Percentiles rank a stretch among this genome's conserved stretches.
Conservation (phyloP, 2,329 filamentous ascomycete genomes). For the Nothomitra cinnamomea region DNA sequence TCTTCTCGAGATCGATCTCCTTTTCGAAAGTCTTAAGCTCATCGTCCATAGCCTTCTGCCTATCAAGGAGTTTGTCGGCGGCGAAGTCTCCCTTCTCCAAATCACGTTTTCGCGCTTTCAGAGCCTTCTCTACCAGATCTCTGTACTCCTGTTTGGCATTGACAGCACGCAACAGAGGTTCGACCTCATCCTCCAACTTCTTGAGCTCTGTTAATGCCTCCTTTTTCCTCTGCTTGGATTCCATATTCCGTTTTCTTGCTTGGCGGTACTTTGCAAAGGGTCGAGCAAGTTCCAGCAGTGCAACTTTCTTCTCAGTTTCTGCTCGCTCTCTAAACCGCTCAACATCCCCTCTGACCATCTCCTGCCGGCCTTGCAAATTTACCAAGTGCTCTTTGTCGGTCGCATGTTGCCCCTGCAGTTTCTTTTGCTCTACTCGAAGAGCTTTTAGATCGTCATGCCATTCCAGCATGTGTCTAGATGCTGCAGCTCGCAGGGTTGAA, state of each 20-base stretch:
- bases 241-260: constrained; percentile 29
- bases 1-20: constrained; percentile 33
- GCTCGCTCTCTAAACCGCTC: constrained; percentile 64
- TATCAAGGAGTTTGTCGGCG: constrained; percentile 27
- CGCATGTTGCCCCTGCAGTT: constrained; percentile 38
- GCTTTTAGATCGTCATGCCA: constrained; percentile 62
- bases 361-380: constrained; percentile 56
- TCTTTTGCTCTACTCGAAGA: constrained; percentile 52
- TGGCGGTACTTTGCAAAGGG: constrained; percentile 49
- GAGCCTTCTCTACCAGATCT: constrained; percentile 35
- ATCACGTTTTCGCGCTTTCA: constrained; percentile 35
- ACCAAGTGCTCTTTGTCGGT: constrained; percentile 44
- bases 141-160: constrained; percentile 54
- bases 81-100: constrained; percentile 37
- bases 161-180: constrained; percentile 53
- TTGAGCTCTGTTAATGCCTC: constrained; percentile 39
- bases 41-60: constrained; percentile 27
- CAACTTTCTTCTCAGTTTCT: constrained; percentile 45
- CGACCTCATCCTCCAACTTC: constrained; percentile 40
- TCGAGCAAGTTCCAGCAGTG: constrained; percentile 46
- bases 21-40: constrained; percentile 22
- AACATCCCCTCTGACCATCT: constrained; percentile 61
- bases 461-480: constrained; percentile 59
- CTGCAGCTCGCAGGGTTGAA: constrained; percentile 79
- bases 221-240: constrained; percentile 38